Evolutionary conservation across 129 eudicot species (phyloP).

Genomic region (Saussurea involucrata): DNA sequence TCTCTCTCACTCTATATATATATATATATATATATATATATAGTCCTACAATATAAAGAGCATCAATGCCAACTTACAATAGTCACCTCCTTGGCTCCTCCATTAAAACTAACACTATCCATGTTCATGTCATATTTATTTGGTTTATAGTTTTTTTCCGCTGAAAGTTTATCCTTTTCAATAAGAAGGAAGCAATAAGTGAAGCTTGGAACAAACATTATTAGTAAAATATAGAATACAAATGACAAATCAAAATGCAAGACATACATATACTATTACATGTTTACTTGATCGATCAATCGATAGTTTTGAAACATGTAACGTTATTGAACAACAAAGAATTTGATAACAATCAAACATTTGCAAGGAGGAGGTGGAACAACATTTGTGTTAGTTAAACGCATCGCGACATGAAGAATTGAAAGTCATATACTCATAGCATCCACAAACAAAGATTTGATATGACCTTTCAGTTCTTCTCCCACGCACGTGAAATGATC

Average conservation of each 20-base stretch:
- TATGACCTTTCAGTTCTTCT: neutral
- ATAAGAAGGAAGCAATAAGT: no score
- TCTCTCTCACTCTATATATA: no score
- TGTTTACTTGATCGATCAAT: no score
- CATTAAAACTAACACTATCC: no score
- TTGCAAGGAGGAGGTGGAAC: neutral
- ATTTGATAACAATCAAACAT: neutral
- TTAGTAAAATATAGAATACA: neutral
- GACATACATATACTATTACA: neutral
- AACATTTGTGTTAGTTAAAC: neutral
- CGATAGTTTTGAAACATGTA: neutral
- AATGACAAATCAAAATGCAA: neutral
- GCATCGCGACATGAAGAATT: neutral
- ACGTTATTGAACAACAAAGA: neutral
- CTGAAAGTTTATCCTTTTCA: no score
- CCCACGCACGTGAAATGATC: conserved; percentile 31
- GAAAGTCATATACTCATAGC: neutral
- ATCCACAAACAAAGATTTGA: conserved; percentile 10
- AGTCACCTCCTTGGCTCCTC: no score
- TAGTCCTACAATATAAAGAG: no score
- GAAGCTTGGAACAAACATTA: no score
- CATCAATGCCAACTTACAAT: no score
- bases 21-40: no score
- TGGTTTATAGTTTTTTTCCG: no score
- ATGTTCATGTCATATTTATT: no score